These are phyloP conservation scores for Boletus rex-veris DNA, from an alignment of 768 basidiomycete species.

Conservation along the genomic window DNA sequence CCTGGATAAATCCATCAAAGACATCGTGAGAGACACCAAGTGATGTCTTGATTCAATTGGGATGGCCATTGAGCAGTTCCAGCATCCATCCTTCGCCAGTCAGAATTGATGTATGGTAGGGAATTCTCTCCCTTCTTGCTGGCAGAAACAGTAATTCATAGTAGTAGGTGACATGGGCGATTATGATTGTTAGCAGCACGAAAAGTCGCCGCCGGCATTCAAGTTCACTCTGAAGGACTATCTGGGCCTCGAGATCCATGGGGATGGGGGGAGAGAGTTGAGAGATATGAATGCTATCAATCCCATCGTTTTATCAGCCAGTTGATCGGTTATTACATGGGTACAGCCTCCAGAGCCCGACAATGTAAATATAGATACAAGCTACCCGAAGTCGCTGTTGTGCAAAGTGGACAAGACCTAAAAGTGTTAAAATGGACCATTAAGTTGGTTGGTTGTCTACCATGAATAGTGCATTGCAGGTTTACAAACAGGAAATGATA, in stretches of 20 bases:
- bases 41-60: neutral
- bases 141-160: neutral
- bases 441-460: no score
- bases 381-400: no score
- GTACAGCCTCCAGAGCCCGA: no score
- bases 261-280: neutral
- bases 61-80: slow-evolving; percentile 3
- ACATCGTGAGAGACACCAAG: neutral
- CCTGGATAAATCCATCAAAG: neutral
- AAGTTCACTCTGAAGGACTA: neutral
- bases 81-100: slow-evolving; percentile 1
- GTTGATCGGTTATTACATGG: no score
- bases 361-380: no score
- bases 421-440: no score
- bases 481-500: no score
- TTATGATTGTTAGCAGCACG: neutral
- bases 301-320: no score
- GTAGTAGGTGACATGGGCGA: neutral
- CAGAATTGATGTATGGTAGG: slow-evolving; percentile 1
- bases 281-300: no score
- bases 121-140: neutral
- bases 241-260: neutral
- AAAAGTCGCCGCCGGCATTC: neutral
- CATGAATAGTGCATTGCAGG: no score
- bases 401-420: no score